A percentile compares a stretch with the other conserved stretches of the same genome.
Evolutionary conservation across 257 asterid genomes (phyloP).

Genomic region (Verbascum thapsus): DNA sequence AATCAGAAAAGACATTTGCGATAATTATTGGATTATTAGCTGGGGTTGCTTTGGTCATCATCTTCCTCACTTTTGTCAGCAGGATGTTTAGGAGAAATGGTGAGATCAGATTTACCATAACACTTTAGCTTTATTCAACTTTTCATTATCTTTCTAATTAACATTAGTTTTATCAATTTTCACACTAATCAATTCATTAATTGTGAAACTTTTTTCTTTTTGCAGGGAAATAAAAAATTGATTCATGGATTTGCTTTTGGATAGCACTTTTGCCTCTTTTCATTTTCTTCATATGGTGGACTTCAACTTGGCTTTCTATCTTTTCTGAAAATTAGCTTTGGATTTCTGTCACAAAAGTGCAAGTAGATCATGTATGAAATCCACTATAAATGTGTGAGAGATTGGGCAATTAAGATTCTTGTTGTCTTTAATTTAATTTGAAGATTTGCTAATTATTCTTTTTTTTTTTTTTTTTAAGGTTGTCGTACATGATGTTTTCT

Average conservation of each 20-base stretch:
- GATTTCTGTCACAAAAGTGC: conserved; percentile 27
- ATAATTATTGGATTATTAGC: conserved; percentile 81
- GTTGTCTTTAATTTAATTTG: too few relatives aligned
- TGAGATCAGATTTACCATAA: conserved; percentile 10
- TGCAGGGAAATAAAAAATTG: conserved; percentile 39
- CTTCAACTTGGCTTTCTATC: conserved; percentile 36
- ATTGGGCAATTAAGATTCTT: conserved; percentile 8
- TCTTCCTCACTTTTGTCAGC: conserved; percentile 76
- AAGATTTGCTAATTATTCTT: too few relatives aligned
- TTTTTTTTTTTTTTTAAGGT: too few relatives aligned
- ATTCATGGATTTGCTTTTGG: conserved; percentile 30
- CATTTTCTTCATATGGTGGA: conserved; percentile 38
- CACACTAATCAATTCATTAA: conserved; percentile 7
- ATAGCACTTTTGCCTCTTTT: conserved; percentile 28
- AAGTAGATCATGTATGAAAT: too few relatives aligned
- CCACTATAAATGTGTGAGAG: too few relatives aligned
- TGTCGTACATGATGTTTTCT: background rate
- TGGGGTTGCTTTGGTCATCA: conserved; percentile 73
- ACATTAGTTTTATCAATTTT: background rate
- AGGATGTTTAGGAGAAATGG: conserved; percentile 61
- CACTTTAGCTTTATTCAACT: background rate
- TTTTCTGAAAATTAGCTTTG: conserved; percentile 33
- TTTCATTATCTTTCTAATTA: background rate
- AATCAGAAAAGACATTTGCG: conserved; percentile 87
- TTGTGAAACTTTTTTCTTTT: conserved; percentile 32